phyloP scores from a whole-genome alignment of 2,329 filamentous ascomycete species.

The Colletotrichum godetiae region DNA sequence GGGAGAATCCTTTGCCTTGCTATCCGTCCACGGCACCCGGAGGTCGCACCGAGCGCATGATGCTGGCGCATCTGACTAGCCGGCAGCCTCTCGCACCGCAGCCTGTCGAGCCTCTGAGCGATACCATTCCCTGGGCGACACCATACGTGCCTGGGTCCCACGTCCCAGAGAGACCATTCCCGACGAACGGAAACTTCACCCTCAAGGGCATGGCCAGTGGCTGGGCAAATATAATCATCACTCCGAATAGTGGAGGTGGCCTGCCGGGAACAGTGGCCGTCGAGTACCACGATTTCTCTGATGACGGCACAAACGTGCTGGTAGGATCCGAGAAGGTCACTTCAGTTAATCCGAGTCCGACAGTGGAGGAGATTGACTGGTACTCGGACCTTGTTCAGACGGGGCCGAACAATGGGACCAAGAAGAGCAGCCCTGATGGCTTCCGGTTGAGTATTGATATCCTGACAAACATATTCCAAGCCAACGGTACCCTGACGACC shows the following conservation, averaged over 20 bases:
- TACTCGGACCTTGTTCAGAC: slow-evolving; percentile 50
- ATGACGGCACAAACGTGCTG: slow-evolving; percentile 46
- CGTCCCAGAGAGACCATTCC: neutral
- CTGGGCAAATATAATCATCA: slow-evolving; percentile 38
- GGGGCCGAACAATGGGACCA: slow-evolving; percentile 45
- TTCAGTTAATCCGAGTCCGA: slow-evolving; percentile 36
- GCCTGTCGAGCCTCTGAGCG: slow-evolving; percentile 15
- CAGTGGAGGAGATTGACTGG: slow-evolving; percentile 47
- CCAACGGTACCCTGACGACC: slow-evolving; percentile 53
- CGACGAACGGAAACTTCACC: slow-evolving; percentile 35
- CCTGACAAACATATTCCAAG: slow-evolving; percentile 51
- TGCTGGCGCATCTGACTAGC: slow-evolving; percentile 50
- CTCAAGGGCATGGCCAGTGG: slow-evolving; percentile 36
- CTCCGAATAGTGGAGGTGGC: slow-evolving; percentile 5
- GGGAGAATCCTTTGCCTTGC: slow-evolving; percentile 51
- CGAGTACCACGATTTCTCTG: slow-evolving; percentile 49
- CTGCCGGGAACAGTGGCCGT: slow-evolving; percentile 44
- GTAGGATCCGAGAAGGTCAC: slow-evolving; percentile 50
- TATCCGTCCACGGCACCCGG: slow-evolving; percentile 49
- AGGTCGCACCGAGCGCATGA: slow-evolving; percentile 49
- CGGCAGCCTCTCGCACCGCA: slow-evolving; percentile 42
- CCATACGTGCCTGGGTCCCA: slow-evolving; percentile 9
- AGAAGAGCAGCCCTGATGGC: slow-evolving; percentile 50
- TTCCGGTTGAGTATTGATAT: slow-evolving; percentile 53
- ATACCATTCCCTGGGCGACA: slow-evolving; percentile 15